A percentile compares a stretch with the other conserved stretches of the same genome.
phyloP scores from a whole-genome alignment of 805 yeast species.

The Ascoidea tarda region DNA sequence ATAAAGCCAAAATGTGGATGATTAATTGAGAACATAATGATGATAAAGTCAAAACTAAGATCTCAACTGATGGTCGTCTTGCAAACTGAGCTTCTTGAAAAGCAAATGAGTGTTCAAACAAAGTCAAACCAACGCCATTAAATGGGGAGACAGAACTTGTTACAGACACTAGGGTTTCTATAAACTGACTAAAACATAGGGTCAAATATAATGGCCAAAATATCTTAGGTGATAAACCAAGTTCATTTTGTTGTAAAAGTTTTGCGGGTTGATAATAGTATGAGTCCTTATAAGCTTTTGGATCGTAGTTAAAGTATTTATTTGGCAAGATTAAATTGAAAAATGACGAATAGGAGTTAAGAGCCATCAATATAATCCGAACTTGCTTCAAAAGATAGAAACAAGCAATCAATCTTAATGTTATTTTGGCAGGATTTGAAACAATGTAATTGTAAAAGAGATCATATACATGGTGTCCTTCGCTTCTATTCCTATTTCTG shows the following conservation, averaged over 20 bases:
- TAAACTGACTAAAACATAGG: conserved; percentile 45
- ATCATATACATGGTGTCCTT: conserved; percentile 15
- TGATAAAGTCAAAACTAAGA: conserved; percentile 35
- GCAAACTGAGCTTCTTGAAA: conserved; percentile 51
- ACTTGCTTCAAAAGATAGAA: conserved; percentile 15
- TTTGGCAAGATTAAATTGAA: conserved; percentile 5
- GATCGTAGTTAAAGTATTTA: conserved; percentile 11
- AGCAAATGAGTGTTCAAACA: conserved; percentile 64
- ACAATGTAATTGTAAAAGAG: conserved; percentile 10
- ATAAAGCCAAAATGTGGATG: conserved; percentile 48
- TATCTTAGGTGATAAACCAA: conserved; percentile 36
- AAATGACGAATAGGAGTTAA: conserved; percentile 13
- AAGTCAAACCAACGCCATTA: conserved; percentile 53
- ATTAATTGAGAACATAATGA: conserved; percentile 44
- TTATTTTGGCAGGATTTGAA: conserved; percentile 1
- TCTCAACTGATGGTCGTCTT: conserved; percentile 36
- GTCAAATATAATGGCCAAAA: conserved; percentile 46
- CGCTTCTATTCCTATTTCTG: background rate
- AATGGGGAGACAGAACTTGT: conserved; percentile 41
- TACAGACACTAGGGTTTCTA: conserved; percentile 51
- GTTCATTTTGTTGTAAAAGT: conserved; percentile 1
- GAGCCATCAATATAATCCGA: conserved; percentile 19
- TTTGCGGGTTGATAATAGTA: conserved; percentile 6
- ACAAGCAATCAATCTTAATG: conserved; percentile 20
- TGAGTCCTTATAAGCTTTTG: conserved; percentile 8